phyloP scores from a whole-genome alignment of 176 grass and related monocot species.

The Pontederia crassipes region DNA sequence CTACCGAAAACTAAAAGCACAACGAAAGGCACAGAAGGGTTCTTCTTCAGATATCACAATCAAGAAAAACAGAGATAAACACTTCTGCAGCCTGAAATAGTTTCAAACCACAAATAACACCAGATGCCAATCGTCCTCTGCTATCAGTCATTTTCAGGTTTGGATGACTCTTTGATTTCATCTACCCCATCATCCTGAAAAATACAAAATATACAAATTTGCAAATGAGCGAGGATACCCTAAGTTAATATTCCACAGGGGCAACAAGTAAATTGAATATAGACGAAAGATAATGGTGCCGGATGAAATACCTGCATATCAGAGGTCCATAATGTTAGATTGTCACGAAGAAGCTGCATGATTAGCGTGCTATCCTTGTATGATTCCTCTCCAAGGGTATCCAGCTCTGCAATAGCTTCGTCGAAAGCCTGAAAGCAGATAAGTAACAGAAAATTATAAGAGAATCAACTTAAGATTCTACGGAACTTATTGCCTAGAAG shows the following conservation, averaged over 20 bases:
- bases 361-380: constrained; percentile 97
- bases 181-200: constrained; percentile 61
- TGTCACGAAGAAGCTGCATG: constrained; percentile 94
- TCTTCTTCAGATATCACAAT: background rate
- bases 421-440: constrained; percentile 55
- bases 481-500: no score
- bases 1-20: no score
- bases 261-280: background rate
- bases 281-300: constrained; percentile 1
- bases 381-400: constrained; percentile 82
- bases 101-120: background rate
- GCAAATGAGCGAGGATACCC: background rate
- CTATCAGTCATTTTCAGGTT: constrained; percentile 55
- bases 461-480: no score
- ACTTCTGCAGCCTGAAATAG: background rate
- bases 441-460: no score
- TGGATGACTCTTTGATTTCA: constrained; percentile 71
- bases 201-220: background rate
- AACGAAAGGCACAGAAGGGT: no score
- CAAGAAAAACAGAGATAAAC: background rate
- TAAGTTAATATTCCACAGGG: background rate
- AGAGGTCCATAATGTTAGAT: constrained; percentile 90
- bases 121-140: constrained; percentile 13
- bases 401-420: constrained; percentile 72
- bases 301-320: constrained; percentile 69